Evolutionary conservation across 1,284 basidiomycete genomes (phyloP).

Genomic region (Nidula niveotomentosa): DNA sequence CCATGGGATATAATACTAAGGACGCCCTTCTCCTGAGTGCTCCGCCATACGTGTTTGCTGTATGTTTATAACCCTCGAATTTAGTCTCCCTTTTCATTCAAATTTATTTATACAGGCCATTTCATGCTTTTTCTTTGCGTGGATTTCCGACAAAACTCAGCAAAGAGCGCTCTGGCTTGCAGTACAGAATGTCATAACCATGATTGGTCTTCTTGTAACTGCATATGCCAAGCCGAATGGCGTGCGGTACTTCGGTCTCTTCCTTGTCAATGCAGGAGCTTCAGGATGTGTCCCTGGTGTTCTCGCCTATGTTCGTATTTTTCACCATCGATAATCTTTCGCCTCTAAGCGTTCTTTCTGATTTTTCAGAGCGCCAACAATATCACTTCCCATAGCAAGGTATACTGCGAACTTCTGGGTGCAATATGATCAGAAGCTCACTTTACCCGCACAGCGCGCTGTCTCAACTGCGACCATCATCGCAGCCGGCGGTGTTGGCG

Average conservation of each 20-base stretch:
- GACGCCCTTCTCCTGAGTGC: constrained; percentile 26
- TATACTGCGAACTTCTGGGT: background rate
- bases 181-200: constrained; percentile 28
- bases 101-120: constrained; percentile 22
- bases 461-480: constrained; percentile 29
- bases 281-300: constrained; percentile 26
- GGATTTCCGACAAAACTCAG: constrained; percentile 33
- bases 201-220: constrained; percentile 32
- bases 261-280: constrained; percentile 24
- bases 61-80: constrained; percentile 13
- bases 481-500: constrained; percentile 30
- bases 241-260: constrained; percentile 37
- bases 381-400: constrained; percentile 28
- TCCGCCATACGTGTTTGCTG: constrained; percentile 36
- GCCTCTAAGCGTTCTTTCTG: background rate
- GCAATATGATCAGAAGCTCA: background rate
- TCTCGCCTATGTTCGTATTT: constrained; percentile 24
- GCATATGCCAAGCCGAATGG: constrained; percentile 27
- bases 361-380: constrained; percentile 27
- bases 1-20: constrained; percentile 36
- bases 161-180: constrained; percentile 34
- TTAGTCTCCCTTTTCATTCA: background rate
- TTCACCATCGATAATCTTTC: background rate
- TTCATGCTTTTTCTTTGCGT: constrained; percentile 32
- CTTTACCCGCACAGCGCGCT: constrained; percentile 15